Conservation (phyloP, 192 early-diverging fungal genomes). For the Coemansia sp. region DNA sequence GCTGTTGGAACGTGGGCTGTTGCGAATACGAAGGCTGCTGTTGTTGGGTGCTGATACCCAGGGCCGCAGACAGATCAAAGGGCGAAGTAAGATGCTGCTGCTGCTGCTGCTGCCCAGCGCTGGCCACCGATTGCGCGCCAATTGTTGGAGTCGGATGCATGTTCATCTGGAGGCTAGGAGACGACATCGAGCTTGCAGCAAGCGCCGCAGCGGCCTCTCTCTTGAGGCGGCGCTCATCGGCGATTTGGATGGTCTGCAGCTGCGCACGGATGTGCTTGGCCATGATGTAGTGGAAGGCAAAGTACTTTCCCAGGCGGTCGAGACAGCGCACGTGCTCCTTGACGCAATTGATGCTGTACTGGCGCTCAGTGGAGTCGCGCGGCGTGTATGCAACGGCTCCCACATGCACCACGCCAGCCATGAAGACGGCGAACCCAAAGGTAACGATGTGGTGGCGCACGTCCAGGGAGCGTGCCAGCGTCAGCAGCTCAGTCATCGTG, state of each 20-base stretch:
- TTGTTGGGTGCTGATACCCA: slow-evolving; percentile 6
- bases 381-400: slow-evolving; percentile 49
- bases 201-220: slow-evolving; percentile 11
- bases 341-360: slow-evolving; percentile 57
- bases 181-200: background rate
- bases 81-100: background rate
- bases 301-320: slow-evolving; percentile 52
- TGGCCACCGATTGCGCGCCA: background rate
- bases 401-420: slow-evolving; percentile 57
- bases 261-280: slow-evolving; percentile 57
- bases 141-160: background rate
- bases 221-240: slow-evolving; percentile 20
- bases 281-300: slow-evolving; percentile 57
- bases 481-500: slow-evolving; percentile 53
- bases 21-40: background rate
- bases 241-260: slow-evolving; percentile 43
- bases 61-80: slow-evolving; percentile 22
- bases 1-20: slow-evolving; percentile 1
- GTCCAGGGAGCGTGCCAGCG: slow-evolving; percentile 33
- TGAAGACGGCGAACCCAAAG: slow-evolving; percentile 53
- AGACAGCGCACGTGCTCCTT: slow-evolving; percentile 47
- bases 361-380: slow-evolving; percentile 43
- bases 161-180: background rate
- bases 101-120: background rate
- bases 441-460: slow-evolving; percentile 56